Evolutionary conservation across 331 rosid species (phyloP), one percentile per base, ranked within the genome.

Genomic region (Ulmus americana): DNA sequence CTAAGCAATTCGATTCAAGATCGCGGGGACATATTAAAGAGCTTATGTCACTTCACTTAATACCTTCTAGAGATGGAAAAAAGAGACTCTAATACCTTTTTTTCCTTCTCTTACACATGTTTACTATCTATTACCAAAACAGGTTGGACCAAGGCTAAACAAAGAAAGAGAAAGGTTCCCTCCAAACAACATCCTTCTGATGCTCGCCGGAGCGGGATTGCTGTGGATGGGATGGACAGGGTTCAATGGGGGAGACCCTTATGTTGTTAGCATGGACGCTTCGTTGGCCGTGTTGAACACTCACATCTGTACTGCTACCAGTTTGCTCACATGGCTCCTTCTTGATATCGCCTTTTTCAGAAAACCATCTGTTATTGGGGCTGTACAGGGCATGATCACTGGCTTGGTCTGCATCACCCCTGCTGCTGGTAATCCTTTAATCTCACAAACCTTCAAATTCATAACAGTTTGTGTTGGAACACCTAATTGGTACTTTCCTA

Each of bases 151-250:
- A 10, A 61, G 78, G 48, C 39, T 71, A 3, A 68, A 38, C 43
- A 74, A 61, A 52, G 78, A 74, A 47, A 54, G 78, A 69, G 78
- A 47, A 48, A 68, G 78, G 18, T 74, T 74, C 45, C 74, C 78
- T n/a, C 78, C 78, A 39, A 74, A 74, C 64, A 74, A 74, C 74
- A 46, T 74, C n/a, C 74, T 74, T n/a, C 78, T 74, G 12, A 74
- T 74, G 78, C 47, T 74, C 55, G 65, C 78, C 6, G 78, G 74
- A 13, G 78, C 78, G 6, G 78, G 78, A 38, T 50, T 74, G 41
- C 59, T 74, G 54, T 74, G 78, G 78, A 74, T 74, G 78, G 78
- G 78, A 16, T 74, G 78, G 78, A 54, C 74, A 3, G 78, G 78
- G 7, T 74, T 74, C 53, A 74, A 74, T 69, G 74, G 78, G 39